Percentiles rank a stretch among this genome's conserved stretches.
These are phyloP conservation scores for Debaryomyces sp. DNA, from an alignment of 1,139 yeast species.

Conservation along the genomic window DNA sequence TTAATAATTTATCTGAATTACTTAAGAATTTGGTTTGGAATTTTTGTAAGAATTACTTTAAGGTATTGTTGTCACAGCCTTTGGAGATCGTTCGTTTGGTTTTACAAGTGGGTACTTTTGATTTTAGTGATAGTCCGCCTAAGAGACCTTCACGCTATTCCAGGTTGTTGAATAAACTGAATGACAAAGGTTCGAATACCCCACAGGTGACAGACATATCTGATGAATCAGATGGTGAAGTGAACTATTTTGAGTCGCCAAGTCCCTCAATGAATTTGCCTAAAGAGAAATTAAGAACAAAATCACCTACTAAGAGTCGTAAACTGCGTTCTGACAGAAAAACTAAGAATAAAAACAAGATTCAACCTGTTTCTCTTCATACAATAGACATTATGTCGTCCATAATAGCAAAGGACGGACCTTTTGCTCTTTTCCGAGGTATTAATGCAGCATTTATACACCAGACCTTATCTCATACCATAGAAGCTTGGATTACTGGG, in stretches of 20 bases:
- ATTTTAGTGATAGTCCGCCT: constrained; percentile 17
- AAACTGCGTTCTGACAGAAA: constrained; percentile 7
- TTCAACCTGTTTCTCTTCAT: constrained; percentile 65
- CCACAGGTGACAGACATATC: constrained; percentile 11
- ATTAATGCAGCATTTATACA: constrained; percentile 82
- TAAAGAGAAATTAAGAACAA: neutral
- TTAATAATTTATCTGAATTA: constrained; percentile 57
- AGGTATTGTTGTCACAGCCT: constrained; percentile 78
- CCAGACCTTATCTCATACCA: constrained; percentile 72
- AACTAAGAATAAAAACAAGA: constrained; percentile 25
- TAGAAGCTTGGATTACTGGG: constrained; percentile 93
- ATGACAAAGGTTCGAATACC: neutral
- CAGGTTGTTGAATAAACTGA: neutral
- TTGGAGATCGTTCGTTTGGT: constrained; percentile 81
- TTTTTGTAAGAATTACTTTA: constrained; percentile 67
- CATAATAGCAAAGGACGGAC: constrained; percentile 75
- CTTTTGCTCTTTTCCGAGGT: constrained; percentile 83
- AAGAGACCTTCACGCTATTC: constrained; percentile 4
- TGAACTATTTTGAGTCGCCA: constrained; percentile 52
- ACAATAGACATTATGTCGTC: constrained; percentile 74
- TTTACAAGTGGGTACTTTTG: constrained; percentile 75
- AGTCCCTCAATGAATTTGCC: neutral
- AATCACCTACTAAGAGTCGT: constrained; percentile 9
- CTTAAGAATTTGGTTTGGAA: constrained; percentile 57
- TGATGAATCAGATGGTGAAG: constrained; percentile 46